Base-by-base conservation (phyloP, 371 early-diverging fungal species). In the Circinella umbellata region DNA sequence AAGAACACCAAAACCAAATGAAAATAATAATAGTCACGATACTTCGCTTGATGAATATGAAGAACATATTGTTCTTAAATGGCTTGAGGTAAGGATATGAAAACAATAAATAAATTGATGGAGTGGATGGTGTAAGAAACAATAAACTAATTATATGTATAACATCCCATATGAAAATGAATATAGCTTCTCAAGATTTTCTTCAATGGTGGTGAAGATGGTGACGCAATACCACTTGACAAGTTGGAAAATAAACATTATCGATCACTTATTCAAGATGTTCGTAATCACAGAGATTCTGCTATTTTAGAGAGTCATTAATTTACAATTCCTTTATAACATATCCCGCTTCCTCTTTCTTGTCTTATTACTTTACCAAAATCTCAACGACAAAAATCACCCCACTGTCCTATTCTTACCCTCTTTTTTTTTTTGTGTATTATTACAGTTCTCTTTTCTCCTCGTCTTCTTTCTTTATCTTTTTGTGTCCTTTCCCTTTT, bases 201-300 rank as follows among this genome's bases (percentile, higher is more conserved):
- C 69, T 91, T 97, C 76, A 90, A 95, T 67, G 98, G 95, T 59
- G 96, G 94, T 62, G 93, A 93, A 63, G 92, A 90, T 49, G 92
- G 91, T 10, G 91, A 97, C 70, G 94, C 92, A 1, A 83, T 95
- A 38, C 86, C 95, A 1, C 67, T 87, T 54, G 89, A 90, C 4
- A 83, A 86, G 20, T 82, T 97, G 3, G 95, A 93, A 70, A 92
- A 84, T 47, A 80, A 87, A 5, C 91, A 92, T 77, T 96, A 95
- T 80, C 78, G 82, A 38, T 89, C 90, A 46, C 80, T 94, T 18
- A 61, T 69, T 18, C 47, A 64, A 10, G 64, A 63, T 18, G 69
- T 64, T 17, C 57, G 69, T 54, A 64, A 69, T 38, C 59, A 69
- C 18, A 64, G 69, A 51, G 69, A 69, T 8, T 64, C 64, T 18